Base-by-base conservation (phyloP, 768 basidiomycete species). In the Mrakia frigida region DNA sequence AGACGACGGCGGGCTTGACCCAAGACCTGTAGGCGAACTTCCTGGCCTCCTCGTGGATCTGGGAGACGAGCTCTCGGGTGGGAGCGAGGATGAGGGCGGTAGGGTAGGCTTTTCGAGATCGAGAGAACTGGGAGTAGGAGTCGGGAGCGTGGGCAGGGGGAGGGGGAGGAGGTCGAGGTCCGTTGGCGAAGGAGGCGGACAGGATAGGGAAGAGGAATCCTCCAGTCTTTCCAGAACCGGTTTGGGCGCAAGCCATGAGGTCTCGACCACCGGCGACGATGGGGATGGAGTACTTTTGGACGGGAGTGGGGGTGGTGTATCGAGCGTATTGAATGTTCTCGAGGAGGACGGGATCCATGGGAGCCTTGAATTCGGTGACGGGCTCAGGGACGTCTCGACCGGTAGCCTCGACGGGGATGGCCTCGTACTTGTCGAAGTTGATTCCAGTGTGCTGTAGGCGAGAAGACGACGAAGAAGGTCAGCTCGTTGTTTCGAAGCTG, bases 401-500 rank as follows among this genome's bases (percentile, higher is more conserved):
- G 69, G 96, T 98, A 50, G 95, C 96, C 85, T 98, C 97, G 80
- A 99, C 95, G 79, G 97, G 97, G 82, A 99, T 99, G 83, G 98
- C 96, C 84, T 97, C 97, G 81, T 98, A 99, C 85, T 97, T 97
- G 86, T 99, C 97, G 82, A 99, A 99, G 86, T 99, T 99, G 86
- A 99, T 98, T 79, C 97, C 97, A 61, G 95, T 96, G 82, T 93
- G 90, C 84, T 97, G 56, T 56, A 56, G 46, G 18, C 2, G 46
- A 21, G 46, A 56, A 25, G 56, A 10, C 91, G 82, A 21, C 13
- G 28, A 28, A 21, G 46, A 50, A 56, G 18, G 53, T 50, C 23
- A 50, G 46, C 18, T 69, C 6, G 4, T 16, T 6, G 69, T 28
- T 35, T 37, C 6, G 7, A 53, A 18, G 69, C n/a, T 56, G 65